A percentile compares a stretch with the other conserved stretches of the same genome.
Conservation (phyloP, 2,329 filamentous ascomycete genomes). For the Xylariomycetidae sp. region DNA sequence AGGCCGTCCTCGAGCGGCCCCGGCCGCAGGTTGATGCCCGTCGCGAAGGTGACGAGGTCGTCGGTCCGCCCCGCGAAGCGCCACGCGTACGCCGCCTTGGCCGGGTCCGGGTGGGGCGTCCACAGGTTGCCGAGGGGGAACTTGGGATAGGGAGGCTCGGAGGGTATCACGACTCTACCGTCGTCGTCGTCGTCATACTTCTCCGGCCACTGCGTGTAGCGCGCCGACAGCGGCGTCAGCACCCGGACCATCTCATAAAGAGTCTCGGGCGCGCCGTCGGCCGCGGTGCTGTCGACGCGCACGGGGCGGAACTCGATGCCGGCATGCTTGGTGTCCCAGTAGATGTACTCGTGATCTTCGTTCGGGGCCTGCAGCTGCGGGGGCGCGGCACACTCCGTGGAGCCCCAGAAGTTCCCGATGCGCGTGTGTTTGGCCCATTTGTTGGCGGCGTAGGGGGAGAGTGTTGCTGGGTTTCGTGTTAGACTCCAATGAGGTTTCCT, state of each 20-base stretch:
- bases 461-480: too few species aligned
- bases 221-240: constrained; percentile 6
- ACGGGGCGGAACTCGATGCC: constrained; percentile 12
- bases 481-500: too few species aligned
- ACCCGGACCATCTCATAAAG: constrained; percentile 15
- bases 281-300: constrained; percentile 7
- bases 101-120: constrained; percentile 17
- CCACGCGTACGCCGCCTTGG: constrained; percentile 13
- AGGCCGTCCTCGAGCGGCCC: constrained; percentile 12
- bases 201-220: too few species aligned
- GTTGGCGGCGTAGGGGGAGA: constrained; percentile 8
- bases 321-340: constrained; percentile 13
- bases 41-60: constrained; percentile 17
- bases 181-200: too few species aligned
- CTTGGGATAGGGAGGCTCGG: constrained; percentile 9
- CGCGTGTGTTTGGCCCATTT: constrained; percentile 13
- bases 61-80: constrained; percentile 19
- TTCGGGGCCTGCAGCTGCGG: constrained; percentile 10
- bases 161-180: too few species aligned
- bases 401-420: constrained; percentile 13
- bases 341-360: constrained; percentile 13
- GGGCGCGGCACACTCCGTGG: constrained; percentile 9
- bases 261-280: constrained; percentile 5
- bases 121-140: constrained; percentile 15
- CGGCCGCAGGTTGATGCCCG: constrained; percentile 15